Evolutionary conservation across 768 basidiomycete genomes (phyloP).

Genomic region (Boletus edulis): DNA sequence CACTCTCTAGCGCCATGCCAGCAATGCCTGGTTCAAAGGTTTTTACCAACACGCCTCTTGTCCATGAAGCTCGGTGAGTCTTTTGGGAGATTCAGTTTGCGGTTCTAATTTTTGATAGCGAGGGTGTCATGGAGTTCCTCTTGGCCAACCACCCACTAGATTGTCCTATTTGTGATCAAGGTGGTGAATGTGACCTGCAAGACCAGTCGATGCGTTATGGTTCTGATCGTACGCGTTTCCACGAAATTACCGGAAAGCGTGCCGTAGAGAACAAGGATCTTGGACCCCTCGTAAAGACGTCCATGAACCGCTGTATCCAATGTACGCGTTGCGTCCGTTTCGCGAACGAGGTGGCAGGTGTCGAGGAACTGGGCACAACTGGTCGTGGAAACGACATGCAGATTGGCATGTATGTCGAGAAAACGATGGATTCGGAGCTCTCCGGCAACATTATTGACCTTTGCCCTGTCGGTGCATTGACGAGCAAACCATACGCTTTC

Average conservation of each 20-base stretch:
- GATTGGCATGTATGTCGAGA: constrained; percentile 98
- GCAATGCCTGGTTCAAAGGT: constrained; percentile 94
- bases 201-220: constrained; percentile 99
- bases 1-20: constrained; percentile 77
- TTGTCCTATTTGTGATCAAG: constrained; percentile 98
- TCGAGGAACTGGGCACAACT: constrained; percentile 95
- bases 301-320: constrained; percentile 99
- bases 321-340: constrained; percentile 99
- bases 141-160: constrained; percentile 97
- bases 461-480: constrained; percentile 97
- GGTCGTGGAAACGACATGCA: constrained; percentile 98
- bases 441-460: constrained; percentile 97
- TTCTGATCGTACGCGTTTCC: constrained; percentile 95
- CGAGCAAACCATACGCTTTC: constrained; percentile 98
- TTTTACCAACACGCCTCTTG: constrained; percentile 88
- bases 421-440: constrained; percentile 95
- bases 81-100: not conserved
- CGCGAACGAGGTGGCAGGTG: constrained; percentile 98
- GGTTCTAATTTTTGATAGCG: constrained; percentile 43
- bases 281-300: constrained; percentile 93
- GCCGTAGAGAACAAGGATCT: constrained; percentile 98
- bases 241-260: constrained; percentile 97
- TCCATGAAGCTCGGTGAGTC: constrained; percentile 77
- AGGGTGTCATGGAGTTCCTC: constrained; percentile 99
- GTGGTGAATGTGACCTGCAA: constrained; percentile 97